Evolutionary conservation across 768 basidiomycete species (phyloP).

Genomic region (Trametes villosa): DNA sequence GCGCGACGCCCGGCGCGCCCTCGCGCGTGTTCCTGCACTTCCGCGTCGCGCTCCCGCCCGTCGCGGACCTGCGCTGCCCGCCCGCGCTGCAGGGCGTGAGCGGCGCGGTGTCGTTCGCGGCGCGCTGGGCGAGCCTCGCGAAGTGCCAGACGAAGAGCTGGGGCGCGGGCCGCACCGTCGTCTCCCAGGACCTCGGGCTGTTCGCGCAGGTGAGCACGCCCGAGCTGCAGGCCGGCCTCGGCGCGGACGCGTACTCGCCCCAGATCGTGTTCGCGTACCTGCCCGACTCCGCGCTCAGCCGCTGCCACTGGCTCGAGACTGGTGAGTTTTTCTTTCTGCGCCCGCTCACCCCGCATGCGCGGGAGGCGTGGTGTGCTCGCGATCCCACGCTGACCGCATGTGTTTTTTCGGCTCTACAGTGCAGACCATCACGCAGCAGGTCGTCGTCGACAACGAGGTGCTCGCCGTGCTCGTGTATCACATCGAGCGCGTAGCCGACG

Average conservation of each 20-base stretch:
- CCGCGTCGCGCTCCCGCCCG: constrained; percentile 58
- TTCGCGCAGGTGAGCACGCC: constrained; percentile 44
- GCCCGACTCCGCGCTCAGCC: constrained; percentile 67
- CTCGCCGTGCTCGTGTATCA: constrained; percentile 70
- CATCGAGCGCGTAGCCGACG: constrained; percentile 56
- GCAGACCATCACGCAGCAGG: constrained; percentile 68
- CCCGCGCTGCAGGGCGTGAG: constrained; percentile 68
- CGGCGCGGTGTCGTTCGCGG: constrained; percentile 57
- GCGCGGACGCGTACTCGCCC: constrained; percentile 42
- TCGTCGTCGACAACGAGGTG: constrained; percentile 65
- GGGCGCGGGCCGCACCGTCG: constrained; percentile 48
- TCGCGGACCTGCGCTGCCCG: constrained; percentile 55
- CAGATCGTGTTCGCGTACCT: constrained; percentile 58
- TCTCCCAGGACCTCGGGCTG: constrained; percentile 55
- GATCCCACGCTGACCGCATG: constrained; percentile 35
- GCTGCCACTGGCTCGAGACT: constrained; percentile 73
- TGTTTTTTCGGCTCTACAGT: constrained; percentile 37
- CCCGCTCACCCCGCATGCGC: background rate
- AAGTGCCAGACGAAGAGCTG: constrained; percentile 68
- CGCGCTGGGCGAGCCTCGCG: constrained; percentile 56
- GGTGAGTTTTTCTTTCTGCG: constrained; percentile 44
- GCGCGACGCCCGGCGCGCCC: constrained; percentile 38
- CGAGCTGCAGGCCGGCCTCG: constrained; percentile 30
- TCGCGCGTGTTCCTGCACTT: constrained; percentile 55
- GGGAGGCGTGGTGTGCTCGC: constrained; percentile 27